Base-by-base conservation (phyloP, 208 protist genomes). In the Trypanosoma rangeli region DNA sequence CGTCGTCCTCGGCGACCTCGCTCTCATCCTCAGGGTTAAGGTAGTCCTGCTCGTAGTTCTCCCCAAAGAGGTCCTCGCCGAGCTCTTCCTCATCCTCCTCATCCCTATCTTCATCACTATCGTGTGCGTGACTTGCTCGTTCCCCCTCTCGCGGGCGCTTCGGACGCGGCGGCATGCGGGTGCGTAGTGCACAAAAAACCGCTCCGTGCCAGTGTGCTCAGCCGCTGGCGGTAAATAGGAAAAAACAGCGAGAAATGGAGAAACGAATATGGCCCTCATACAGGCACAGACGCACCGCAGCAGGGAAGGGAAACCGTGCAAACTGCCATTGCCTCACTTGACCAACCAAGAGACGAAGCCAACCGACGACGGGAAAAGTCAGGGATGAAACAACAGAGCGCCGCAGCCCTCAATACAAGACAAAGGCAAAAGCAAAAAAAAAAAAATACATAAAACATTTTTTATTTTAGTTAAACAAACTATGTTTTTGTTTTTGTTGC, bases 11-110 rank as follows among this genome's bases (percentile, higher is more conserved):
- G 0, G 77, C 26, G 29, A 76, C 73, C 59, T 93, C 87, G 73
- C 81, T 89, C 75, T 96, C 92, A 62, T 92, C 85, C 44, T 94
- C 89, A 3, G 82, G 82, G 39, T 86, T 68, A 26, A 94, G 74
- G 78, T 96, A 96, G 68, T 96, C 92, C 33, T 70, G 83, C 82
- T 94, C 92, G 76, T 86, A 96, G 76, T 94, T 84, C 24, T 96
- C 92, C 5, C 87, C 92, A 65, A 88, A 96, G 26, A 96, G 82
- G 71, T 96, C 92, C 72, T 96, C 92, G 55, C 92, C 76, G 20
- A 68, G 60, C 46, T 81, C 76, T 13, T 81, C 76, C 22, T 95
- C 91, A 42, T 79, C 71, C 29, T 82, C 73, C 3, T 39, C 49
- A 29, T 35, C 65, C 18, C 37, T n/a, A 13, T 64, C 49, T 18